Percentiles rank a stretch among this genome's conserved stretches.
Conservation (phyloP, 768 basidiomycete species). For the Suillus paluster region DNA sequence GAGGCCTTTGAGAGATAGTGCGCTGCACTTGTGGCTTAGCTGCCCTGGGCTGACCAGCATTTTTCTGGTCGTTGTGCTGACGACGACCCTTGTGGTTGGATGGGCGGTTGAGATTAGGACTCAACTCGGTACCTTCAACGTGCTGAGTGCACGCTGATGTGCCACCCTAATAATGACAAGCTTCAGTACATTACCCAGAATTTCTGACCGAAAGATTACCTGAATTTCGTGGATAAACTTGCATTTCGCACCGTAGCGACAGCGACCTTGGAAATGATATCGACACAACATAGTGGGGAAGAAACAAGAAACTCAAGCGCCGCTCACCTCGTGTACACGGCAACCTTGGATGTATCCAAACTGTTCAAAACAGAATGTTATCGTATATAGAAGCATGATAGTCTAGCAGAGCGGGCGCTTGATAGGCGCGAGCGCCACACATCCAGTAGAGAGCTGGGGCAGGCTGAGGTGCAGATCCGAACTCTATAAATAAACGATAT, state of each 20-base stretch:
- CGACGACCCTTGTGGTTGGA: background rate
- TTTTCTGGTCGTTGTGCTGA: background rate
- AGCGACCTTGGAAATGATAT: slow-evolving; percentile 24
- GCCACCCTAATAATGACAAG: slow-evolving; percentile 7
- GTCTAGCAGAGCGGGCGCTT: background rate
- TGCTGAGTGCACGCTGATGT: background rate
- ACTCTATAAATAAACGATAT: background rate
- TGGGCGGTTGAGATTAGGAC: too few relatives aligned
- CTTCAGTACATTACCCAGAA: background rate
- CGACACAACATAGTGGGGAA: slow-evolving; percentile 21
- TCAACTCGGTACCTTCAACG: background rate
- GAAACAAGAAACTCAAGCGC: background rate
- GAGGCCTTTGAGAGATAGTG: background rate
- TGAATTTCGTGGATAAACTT: slow-evolving; percentile 26
- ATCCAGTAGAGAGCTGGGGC: too few relatives aligned
- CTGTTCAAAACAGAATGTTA: background rate
- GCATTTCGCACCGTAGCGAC: slow-evolving; percentile 33
- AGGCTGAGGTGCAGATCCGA: background rate
- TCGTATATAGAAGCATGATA: background rate
- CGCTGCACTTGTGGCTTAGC: background rate
- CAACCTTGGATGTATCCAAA: background rate
- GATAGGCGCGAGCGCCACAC: too few relatives aligned
- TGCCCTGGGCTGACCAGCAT: background rate
- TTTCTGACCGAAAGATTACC: background rate
- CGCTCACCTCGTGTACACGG: background rate